These are phyloP conservation scores for Aechmea fasciata DNA, from an alignment of 176 grass and related monocot genomes.

Conservation along the genomic window DNA sequence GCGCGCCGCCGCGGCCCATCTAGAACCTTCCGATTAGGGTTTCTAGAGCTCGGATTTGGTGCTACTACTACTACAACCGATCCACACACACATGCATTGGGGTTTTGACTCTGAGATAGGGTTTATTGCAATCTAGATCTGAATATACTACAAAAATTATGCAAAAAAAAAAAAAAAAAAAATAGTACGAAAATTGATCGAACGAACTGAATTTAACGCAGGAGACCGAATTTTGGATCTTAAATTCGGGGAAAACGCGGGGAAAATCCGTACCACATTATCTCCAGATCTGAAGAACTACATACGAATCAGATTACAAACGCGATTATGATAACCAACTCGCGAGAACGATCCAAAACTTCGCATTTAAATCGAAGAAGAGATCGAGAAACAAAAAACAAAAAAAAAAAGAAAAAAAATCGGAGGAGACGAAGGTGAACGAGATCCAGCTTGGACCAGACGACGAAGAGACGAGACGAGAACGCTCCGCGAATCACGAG, in stretches of 20 bases:
- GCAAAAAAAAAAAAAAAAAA: too few species aligned
- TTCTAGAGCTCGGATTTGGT: conserved; percentile 20
- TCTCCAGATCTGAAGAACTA: not conserved
- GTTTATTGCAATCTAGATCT: too few species aligned
- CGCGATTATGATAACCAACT: not conserved
- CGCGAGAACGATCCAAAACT: not conserved
- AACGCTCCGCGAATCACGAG: not conserved
- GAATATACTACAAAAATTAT: too few species aligned
- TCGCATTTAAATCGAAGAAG: not conserved
- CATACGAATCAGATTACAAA: not conserved
- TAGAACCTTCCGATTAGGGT: conserved; percentile 11
- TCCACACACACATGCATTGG: too few species aligned
- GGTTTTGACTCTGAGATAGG: too few species aligned
- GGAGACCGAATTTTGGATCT: not conserved
- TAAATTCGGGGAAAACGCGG: not conserved
- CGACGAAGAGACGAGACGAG: not conserved
- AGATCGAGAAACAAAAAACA: not conserved
- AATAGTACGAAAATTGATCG: too few species aligned
- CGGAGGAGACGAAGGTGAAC: not conserved
- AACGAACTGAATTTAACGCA: too few species aligned
- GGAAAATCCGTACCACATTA: not conserved
- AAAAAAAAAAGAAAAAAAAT: too few species aligned
- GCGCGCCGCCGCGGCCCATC: conserved; percentile 39
- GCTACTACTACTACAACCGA: not conserved
- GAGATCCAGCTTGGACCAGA: not conserved